phyloP scores from a whole-genome alignment of 768 basidiomycete species.

The Tricholoma terreum region DNA sequence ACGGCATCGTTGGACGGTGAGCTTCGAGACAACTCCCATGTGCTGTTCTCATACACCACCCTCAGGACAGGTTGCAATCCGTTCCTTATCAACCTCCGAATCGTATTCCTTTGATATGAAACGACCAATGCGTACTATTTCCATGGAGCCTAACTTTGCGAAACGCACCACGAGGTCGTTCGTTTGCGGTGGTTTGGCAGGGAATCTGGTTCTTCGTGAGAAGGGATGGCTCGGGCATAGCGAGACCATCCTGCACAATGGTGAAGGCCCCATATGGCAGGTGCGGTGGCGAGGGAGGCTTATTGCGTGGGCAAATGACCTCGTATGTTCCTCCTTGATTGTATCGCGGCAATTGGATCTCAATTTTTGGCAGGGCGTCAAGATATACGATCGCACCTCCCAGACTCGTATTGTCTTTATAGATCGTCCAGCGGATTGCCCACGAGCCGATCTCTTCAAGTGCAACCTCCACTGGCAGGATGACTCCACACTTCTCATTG shows the following conservation, averaged over 20 bases:
- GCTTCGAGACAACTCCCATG: conserved; percentile 16
- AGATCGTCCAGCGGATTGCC: conserved; percentile 76
- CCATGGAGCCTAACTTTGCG: conserved; percentile 88
- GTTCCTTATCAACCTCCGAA: conserved; percentile 76
- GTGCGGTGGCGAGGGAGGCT: conserved; percentile 81
- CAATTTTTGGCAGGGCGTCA: conserved; percentile 65
- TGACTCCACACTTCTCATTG: conserved; percentile 84
- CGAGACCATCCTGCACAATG: conserved; percentile 74
- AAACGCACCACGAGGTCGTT: conserved; percentile 75
- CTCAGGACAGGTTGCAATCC: conserved; percentile 87
- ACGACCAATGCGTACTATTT: conserved; percentile 85
- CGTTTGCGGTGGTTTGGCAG: conserved; percentile 91
- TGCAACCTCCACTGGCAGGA: conserved; percentile 92
- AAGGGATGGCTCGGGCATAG: conserved; percentile 97
- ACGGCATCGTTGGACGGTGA: conserved; percentile 93
- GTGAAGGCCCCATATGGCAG: conserved; percentile 95
- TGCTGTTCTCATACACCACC: conserved; percentile 17
- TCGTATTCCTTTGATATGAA: conserved; percentile 87
- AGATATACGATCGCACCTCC: conserved; percentile 83
- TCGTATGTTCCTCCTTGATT: conserved; percentile 39
- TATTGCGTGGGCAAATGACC: conserved; percentile 96
- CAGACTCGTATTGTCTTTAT: conserved; percentile 81
- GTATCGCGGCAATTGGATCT: neutral
- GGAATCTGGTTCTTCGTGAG: conserved; percentile 82
- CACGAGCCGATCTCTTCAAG: conserved; percentile 93